Base-by-base conservation (phyloP, 2,329 filamentous ascomycete species). In the Monilinia fructicola region DNA sequence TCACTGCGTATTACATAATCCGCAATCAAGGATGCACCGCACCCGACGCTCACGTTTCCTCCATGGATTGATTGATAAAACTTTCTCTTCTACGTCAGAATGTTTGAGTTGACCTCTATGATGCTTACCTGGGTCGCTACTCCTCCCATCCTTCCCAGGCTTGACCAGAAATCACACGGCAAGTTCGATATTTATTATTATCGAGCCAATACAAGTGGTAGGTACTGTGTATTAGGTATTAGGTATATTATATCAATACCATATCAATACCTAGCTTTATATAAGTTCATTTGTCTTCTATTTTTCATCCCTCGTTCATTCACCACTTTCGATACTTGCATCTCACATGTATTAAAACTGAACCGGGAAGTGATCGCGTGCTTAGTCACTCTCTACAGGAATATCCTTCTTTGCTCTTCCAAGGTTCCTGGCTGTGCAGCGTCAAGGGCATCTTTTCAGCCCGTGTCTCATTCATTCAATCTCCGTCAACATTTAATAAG, bases 401-500 rank as follows among this genome's bases (percentile, higher is more conserved):
- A 58, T 50, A 40, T 48, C 31, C 21, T 50, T 61, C 56, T 60
- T 35, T 6, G n/a, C 56, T 23, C 6, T 59, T 48, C 42, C 44
- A 35, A 35, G 31, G 10, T 28, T 59, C n/a, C 3, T n/a, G 26
- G 31, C 21, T 56, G 60, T 63, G 48, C 60, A 48, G 60, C 48
- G 50, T 53, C 50, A 23, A 31, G 48, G 35, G 21, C 23, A 35
- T 31, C 61, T 64, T 64, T 31, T 64, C 38, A 44, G 26, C 18
- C 40, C 60, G 38, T 64, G 52, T 54, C 31, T 54, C 48, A 58
- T 56, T 69, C 44, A 48, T 64, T 62, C 58, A 40, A 52, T 63
- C 35, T 42, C 48, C 44, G 63, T 69, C 62, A 54, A 67, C 68
- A 66, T 54, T 67, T 56, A 64, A 52, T 60, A 52, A 54, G 58